phyloP scores from a whole-genome alignment of 2,329 filamentous ascomycete species.

The Helotiales sp. region DNA sequence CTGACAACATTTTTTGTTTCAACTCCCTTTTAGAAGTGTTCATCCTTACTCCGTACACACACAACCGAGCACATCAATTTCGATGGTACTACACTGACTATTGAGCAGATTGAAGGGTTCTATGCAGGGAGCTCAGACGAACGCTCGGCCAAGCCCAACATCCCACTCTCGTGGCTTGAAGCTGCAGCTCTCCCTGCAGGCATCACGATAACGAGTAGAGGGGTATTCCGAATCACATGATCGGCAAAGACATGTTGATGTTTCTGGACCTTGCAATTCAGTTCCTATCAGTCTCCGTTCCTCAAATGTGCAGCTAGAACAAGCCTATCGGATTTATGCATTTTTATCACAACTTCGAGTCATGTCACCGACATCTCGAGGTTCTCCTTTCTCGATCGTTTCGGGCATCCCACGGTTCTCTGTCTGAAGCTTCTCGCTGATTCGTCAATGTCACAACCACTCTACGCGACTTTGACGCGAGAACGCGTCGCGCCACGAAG shows the following conservation, averaged over 20 bases:
- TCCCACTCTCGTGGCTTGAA: constrained; percentile 11
- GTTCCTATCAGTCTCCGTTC: not conserved
- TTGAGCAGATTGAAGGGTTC: not conserved
- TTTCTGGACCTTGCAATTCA: not conserved
- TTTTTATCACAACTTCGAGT: not conserved
- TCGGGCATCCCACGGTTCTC: constrained; percentile 3
- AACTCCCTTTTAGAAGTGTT: not conserved
- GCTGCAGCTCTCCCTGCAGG: constrained; percentile 1
- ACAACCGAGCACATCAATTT: not conserved
- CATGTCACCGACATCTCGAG: constrained; percentile 3
- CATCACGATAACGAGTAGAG: not conserved
- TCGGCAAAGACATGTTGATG: not conserved
- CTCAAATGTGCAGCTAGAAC: not conserved
- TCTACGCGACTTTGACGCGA: constrained; percentile 17
- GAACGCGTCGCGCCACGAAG: constrained; percentile 10
- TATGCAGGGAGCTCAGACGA: not conserved
- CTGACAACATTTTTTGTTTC: constrained; percentile 5
- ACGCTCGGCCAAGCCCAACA: not conserved
- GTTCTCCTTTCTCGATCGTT: not conserved
- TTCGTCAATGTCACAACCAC: constrained; percentile 15
- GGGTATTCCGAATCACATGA: not conserved
- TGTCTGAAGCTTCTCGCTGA: not conserved
- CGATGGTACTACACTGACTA: not conserved
- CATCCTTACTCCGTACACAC: not conserved
- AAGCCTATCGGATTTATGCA: not conserved